Percentiles rank a stretch among this genome's conserved stretches.
These are phyloP conservation scores for Cutaneotrichosporon cutaneum DNA, from an alignment of 1,284 basidiomycete genomes.

Conservation along the genomic window DNA sequence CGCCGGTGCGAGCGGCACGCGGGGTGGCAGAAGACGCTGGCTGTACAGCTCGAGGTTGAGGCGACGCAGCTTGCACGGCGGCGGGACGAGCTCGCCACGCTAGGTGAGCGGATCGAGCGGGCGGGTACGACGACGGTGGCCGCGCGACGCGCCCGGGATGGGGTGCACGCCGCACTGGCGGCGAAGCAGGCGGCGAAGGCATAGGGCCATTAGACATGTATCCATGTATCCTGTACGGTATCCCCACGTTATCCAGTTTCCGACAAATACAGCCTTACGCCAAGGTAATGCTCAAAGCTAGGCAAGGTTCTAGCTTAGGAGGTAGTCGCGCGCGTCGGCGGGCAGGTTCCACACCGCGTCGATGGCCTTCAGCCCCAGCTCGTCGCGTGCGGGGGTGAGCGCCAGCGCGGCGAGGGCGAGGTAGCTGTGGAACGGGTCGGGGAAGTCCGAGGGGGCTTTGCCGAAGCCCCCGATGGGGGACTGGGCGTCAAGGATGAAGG, in stretches of 20 bases:
- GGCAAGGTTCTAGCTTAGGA: constrained; percentile 39
- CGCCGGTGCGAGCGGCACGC: constrained; percentile 45
- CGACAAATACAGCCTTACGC: background rate
- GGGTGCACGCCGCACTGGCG: constrained; percentile 1
- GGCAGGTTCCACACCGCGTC: constrained; percentile 71
- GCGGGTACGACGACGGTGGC: background rate
- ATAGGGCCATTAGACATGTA: background rate
- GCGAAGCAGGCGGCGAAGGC: background rate
- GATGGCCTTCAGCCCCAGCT: constrained; percentile 63
- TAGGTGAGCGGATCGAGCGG: constrained; percentile 12
- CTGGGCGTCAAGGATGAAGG: constrained; percentile 72
- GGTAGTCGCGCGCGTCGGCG: constrained; percentile 64
- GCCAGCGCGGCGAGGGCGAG: constrained; percentile 76
- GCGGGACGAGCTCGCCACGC: constrained; percentile 8
- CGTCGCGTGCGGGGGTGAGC: constrained; percentile 57
- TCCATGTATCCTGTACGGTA: background rate
- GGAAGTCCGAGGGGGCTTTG: constrained; percentile 71
- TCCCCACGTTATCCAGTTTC: background rate
- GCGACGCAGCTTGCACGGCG: constrained; percentile 20
- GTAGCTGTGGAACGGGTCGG: constrained; percentile 92
- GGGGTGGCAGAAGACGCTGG: constrained; percentile 46
- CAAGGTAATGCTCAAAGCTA: too few relatives aligned
- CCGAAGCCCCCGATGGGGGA: constrained; percentile 80
- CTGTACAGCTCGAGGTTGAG: constrained; percentile 37
- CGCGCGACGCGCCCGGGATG: background rate